These are phyloP conservation scores for Xanthoceras sorbifolium DNA, from an alignment of 345 rosid species.

Conservation along the genomic window DNA sequence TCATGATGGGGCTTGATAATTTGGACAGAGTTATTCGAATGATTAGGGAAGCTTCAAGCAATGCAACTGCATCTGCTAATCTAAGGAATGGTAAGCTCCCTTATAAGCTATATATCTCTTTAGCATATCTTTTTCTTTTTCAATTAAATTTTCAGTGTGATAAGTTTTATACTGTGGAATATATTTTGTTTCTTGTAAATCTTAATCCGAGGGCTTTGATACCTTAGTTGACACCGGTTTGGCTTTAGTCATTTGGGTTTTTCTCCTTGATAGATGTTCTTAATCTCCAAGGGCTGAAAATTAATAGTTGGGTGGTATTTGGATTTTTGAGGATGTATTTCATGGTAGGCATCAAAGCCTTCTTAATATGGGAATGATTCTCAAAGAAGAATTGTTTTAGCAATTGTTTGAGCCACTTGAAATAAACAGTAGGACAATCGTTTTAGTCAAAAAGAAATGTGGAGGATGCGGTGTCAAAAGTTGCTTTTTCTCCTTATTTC, in stretches of 20 bases:
- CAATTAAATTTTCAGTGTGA: neutral
- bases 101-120: neutral
- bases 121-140: neutral
- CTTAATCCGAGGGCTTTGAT: neutral
- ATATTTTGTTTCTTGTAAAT: neutral
- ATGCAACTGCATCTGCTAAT: slow-evolving; percentile 66
- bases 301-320: neutral
- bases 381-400: neutral
- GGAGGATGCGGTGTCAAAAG: neutral
- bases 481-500: neutral
- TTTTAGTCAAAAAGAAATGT: neutral
- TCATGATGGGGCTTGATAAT: slow-evolving; percentile 82
- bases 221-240: neutral
- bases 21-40: slow-evolving; percentile 67
- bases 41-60: slow-evolving; percentile 64
- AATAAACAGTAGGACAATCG: neutral
- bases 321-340: neutral
- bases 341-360: neutral
- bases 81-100: slow-evolving; percentile 54
- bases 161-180: neutral
- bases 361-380: neutral
- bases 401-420: neutral
- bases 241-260: neutral
- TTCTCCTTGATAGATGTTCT: neutral
- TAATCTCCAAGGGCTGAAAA: neutral